Evolutionary conservation across 305 asterid genomes (phyloP).

Genomic region (Fraxinus baroniana): DNA sequence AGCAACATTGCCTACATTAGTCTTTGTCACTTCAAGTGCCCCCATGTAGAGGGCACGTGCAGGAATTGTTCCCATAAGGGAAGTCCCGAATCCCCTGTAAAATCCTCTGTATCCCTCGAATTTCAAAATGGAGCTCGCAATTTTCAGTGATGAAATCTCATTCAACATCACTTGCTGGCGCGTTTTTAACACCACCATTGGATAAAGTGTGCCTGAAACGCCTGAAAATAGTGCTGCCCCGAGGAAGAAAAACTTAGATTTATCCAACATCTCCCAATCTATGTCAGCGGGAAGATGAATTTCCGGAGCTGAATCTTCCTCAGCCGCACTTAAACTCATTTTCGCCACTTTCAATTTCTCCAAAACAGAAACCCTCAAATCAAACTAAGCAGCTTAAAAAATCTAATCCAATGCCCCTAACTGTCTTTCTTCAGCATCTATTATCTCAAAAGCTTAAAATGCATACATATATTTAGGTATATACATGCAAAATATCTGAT

Average conservation of each 20-base stretch:
- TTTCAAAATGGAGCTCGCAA: too few relatives aligned
- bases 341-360: conserved; percentile 55
- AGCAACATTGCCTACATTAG: conserved; percentile 60
- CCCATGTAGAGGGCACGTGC: conserved; percentile 93
- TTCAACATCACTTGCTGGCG: conserved; percentile 73
- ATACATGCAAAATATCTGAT: too few relatives aligned
- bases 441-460: too few relatives aligned
- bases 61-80: too few relatives aligned
- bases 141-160: conserved; percentile 46
- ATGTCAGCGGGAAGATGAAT: conserved; percentile 85
- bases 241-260: conserved; percentile 88
- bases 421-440: background rate
- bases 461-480: too few relatives aligned
- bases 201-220: conserved; percentile 75
- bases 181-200: conserved; percentile 78
- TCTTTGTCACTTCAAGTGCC: conserved; percentile 88
- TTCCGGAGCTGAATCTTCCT: conserved; percentile 72
- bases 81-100: too few relatives aligned
- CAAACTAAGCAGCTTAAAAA: background rate
- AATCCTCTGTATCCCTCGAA: too few relatives aligned
- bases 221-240: conserved; percentile 93
- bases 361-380: background rate
- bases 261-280: conserved; percentile 94
- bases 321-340: conserved; percentile 76
- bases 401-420: background rate